Conservation (phyloP, 2,329 filamentous ascomycete genomes). For the Arthrobotrys entomopaga region DNA sequence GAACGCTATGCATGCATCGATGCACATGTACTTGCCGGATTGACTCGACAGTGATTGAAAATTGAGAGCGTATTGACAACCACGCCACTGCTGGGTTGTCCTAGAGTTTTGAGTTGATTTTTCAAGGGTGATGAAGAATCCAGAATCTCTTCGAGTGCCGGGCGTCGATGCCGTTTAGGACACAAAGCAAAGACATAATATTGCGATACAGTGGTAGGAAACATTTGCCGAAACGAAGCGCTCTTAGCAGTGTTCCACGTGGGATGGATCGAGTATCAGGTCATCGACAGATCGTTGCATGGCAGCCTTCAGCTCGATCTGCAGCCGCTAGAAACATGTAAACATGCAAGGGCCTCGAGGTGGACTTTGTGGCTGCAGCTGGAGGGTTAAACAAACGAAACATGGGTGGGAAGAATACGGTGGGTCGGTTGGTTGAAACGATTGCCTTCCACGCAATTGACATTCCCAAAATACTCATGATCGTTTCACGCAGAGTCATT, state of each 20-base stretch:
- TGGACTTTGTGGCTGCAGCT: constrained; percentile 2
- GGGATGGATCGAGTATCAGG: constrained; percentile 25
- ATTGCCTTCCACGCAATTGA: constrained; percentile 8
- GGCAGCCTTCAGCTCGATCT: constrained; percentile 48
- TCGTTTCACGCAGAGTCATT: constrained; percentile 13
- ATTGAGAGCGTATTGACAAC: constrained; percentile 36
- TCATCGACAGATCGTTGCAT: constrained; percentile 27
- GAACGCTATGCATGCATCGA: constrained; percentile 25
- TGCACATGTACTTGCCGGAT: constrained; percentile 45
- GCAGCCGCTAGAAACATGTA: constrained; percentile 14
- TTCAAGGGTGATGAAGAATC: constrained; percentile 31
- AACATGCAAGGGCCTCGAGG: neutral
- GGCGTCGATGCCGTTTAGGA: constrained; percentile 43
- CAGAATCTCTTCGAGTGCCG: constrained; percentile 1
- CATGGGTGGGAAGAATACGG: neutral
- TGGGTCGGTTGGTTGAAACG: constrained; percentile 21
- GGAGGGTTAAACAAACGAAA: neutral
- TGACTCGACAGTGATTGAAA: constrained; percentile 6
- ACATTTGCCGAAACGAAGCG: too few relatives aligned
- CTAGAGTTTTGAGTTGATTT: constrained; percentile 34
- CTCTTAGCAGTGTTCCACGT: constrained; percentile 25
- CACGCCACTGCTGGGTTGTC: constrained; percentile 33
- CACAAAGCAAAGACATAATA: neutral
- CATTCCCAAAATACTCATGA: neutral
- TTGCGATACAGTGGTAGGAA: neutral